These are phyloP conservation scores for Candida sanyiensis DNA, from an alignment of 805 yeast genomes.

Conservation along the genomic window DNA sequence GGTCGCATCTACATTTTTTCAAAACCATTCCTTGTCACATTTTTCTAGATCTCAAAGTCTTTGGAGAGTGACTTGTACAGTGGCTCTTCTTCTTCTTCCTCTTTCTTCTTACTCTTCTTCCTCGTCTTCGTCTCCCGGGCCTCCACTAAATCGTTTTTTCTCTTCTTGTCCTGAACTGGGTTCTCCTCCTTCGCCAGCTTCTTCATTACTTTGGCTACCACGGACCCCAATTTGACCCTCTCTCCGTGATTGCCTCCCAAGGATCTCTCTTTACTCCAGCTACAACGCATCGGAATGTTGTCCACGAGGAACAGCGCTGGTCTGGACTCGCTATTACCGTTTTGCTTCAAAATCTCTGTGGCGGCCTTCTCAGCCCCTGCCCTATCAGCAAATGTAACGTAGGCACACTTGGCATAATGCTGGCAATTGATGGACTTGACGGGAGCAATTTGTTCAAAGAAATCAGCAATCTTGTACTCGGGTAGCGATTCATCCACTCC, in stretches of 20 bases:
- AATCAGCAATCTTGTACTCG: slow-evolving; percentile 51
- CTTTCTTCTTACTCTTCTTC: slow-evolving; percentile 1
- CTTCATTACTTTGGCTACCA: slow-evolving; percentile 48
- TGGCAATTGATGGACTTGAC: slow-evolving; percentile 44
- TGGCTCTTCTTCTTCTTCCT: neutral
- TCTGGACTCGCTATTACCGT: slow-evolving; percentile 5
- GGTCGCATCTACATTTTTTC: neutral
- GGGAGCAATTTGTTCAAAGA: slow-evolving; percentile 41
- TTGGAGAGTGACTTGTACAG: slow-evolving; percentile 7
- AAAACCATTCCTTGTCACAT: neutral
- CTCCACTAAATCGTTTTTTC: too few species aligned
- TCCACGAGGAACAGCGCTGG: slow-evolving; percentile 34
- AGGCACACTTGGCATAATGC: slow-evolving; percentile 61
- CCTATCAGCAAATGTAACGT: slow-evolving; percentile 46
- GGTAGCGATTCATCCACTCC: slow-evolving; percentile 68
- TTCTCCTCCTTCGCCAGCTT: slow-evolving; percentile 28
- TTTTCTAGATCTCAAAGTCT: slow-evolving; percentile 9
- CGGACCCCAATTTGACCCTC: slow-evolving; percentile 40
- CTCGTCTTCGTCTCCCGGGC: neutral
- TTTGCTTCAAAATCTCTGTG: slow-evolving; percentile 27
- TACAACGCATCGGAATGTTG: slow-evolving; percentile 42
- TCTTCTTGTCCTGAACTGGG: slow-evolving; percentile 1
- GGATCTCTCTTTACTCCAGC: slow-evolving; percentile 47
- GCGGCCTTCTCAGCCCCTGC: too few species aligned
- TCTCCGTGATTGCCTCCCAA: slow-evolving; percentile 41